Percentiles rank a stretch among this genome's conserved stretches.
phyloP scores from a whole-genome alignment of 257 asterid genomes.

The Avicennia marina region DNA sequence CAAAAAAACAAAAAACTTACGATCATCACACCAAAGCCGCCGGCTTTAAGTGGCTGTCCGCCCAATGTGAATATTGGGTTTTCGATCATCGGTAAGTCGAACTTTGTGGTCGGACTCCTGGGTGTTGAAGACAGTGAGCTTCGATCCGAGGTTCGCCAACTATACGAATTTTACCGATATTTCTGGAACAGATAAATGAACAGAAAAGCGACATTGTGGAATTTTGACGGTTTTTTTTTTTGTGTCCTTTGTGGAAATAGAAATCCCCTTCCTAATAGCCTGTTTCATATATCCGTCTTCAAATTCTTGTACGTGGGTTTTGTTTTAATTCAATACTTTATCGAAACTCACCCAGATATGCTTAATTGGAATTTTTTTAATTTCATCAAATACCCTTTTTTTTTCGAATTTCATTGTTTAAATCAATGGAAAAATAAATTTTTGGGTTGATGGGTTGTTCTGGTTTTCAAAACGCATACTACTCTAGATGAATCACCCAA shows the following conservation, averaged over 20 bases:
- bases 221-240: too few species aligned
- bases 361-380: neutral
- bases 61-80: too few species aligned
- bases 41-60: too few species aligned
- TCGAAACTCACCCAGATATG: too few species aligned
- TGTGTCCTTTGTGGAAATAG: neutral
- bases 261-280: conserved; percentile 19
- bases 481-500: neutral
- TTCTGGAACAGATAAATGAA: too few species aligned
- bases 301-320: conserved; percentile 14
- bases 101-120: too few species aligned
- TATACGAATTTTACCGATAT: too few species aligned
- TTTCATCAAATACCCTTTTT: neutral
- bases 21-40: too few species aligned
- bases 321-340: neutral
- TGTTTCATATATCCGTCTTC: neutral
- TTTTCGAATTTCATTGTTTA: neutral
- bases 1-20: too few species aligned
- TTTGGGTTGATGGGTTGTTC: neutral
- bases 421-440: neutral
- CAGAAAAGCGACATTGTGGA: too few species aligned
- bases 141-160: conserved; percentile 13
- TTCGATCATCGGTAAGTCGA: neutral
- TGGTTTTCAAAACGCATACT: neutral
- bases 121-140: conserved; percentile 1